Base-by-base conservation (phyloP, 202 grass and related monocot genomes). In the Carex arenaria region DNA sequence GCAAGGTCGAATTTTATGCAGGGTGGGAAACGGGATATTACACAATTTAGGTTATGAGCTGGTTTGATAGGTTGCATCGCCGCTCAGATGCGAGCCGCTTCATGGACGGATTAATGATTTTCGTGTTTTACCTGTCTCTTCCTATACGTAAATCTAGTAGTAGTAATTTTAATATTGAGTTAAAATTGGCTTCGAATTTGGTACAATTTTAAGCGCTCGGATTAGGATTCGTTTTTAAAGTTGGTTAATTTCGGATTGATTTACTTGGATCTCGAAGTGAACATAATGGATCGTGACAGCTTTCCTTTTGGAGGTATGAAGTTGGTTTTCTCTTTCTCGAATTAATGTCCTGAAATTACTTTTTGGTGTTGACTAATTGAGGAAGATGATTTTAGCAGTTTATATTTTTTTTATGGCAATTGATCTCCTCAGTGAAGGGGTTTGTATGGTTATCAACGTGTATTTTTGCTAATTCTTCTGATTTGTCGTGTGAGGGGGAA, bases 61-160 rank as follows among this genome's bases (percentile, higher is more conserved):
- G 93, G 78, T 84, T 89, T 53, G 89, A 89, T 80, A 86, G 85
- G 65, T 62, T 89, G 74, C 88, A 89, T 82, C 93, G 86, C 82
- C 85, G 81, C 85, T 85, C 84, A 22, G 91, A 92, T 89, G 80
- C 69, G 57, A 80, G 83, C 88, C 82, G 85, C 19, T 85, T 84
- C 84, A 97, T 97, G 93, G 96, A 99, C 88, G 93, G 96, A 42
- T 91, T 99, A 80, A 87, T 99, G 88, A 95, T 94, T 89, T 96
- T 99, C 86, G 85, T 99, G 85, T 94, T 98, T 84, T 86, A 92
- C 72, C 89, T 90, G 45, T 99, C 96, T 83, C 88, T 99, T 89
- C 96, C 96, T 99, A 99, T 99, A 99, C 93, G 86, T 88, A 90
- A 89, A 82, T 82, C 43, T 14, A 74, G 19, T 67, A 54, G 43